A percentile compares a stretch with the other conserved stretches of the same genome.
Evolutionary conservation across 2,329 filamentous ascomycete species (phyloP).

Genomic region (Chaetomium strumarium): DNA sequence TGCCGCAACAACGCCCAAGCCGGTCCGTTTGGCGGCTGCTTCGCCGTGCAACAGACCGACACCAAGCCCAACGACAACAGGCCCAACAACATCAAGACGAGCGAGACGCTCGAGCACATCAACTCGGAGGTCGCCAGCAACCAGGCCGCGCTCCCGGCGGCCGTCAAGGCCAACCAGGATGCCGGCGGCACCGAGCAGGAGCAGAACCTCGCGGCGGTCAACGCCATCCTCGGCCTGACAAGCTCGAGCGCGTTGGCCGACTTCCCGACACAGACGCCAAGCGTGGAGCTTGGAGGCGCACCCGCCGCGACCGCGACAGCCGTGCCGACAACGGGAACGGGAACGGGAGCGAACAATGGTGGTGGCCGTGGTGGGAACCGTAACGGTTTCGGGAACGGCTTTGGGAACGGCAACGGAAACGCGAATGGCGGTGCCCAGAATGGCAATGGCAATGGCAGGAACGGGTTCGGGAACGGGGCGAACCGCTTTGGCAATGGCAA

Average conservation of each 20-base stretch:
- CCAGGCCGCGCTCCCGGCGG: constrained; percentile 43
- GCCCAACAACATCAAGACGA: constrained; percentile 41
- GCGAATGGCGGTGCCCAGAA: no score
- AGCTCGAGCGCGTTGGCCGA: neutral
- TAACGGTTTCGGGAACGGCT: no score
- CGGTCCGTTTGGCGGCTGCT: constrained; percentile 50
- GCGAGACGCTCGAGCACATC: constrained; percentile 40
- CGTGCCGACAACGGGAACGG: no score
- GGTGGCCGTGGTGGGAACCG: no score
- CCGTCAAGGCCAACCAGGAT: constrained; percentile 40
- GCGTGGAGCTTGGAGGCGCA: neutral
- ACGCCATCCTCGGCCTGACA: constrained; percentile 28
- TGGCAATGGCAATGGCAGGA: no score
- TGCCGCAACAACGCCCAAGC: constrained; percentile 54
- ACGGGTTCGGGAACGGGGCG: no score
- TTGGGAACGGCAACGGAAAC: no score
- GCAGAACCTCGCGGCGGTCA: constrained; percentile 29
- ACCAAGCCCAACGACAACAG: constrained; percentile 40
- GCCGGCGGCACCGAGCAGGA: constrained; percentile 32
- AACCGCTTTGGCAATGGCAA: no score
- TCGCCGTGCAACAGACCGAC: constrained; percentile 52
- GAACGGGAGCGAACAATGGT: no score
- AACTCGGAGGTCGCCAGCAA: constrained; percentile 45
- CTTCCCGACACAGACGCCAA: neutral
- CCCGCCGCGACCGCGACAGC: no score